phyloP scores from a whole-genome alignment of 1,139 yeast genomes.

The Blastobotrys apis region DNA sequence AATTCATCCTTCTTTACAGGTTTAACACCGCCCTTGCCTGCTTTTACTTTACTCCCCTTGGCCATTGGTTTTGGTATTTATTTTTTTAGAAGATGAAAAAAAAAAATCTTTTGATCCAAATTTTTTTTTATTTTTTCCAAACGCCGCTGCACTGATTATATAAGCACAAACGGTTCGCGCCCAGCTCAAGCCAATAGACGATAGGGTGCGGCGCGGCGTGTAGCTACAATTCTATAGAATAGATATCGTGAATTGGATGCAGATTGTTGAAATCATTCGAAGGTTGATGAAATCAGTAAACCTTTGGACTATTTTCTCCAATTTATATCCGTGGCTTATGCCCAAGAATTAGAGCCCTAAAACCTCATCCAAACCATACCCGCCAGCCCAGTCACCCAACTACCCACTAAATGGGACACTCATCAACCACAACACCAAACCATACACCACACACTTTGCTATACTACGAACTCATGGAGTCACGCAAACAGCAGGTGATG shows the following conservation, averaged over 20 bases:
- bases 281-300: no score
- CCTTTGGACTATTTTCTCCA: no score
- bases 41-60: slow-evolving; percentile 10
- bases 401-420: not conserved
- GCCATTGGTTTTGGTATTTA: slow-evolving; percentile 1
- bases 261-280: not conserved
- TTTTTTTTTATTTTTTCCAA: slow-evolving; percentile 4
- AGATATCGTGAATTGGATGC: not conserved
- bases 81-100: not conserved
- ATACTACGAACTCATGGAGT: not conserved
- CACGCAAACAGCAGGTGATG: slow-evolving; percentile 8
- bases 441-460: not conserved
- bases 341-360: no score
- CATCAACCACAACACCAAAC: not conserved
- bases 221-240: not conserved
- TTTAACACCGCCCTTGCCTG: slow-evolving; percentile 1
- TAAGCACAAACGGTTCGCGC: not conserved
- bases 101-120: not conserved
- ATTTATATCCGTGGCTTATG: no score
- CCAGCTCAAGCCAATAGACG: no score
- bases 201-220: no score
- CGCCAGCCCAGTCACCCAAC: no score
- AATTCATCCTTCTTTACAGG: slow-evolving; percentile 39
- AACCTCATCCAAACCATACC: no score
- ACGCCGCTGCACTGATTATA: not conserved